phyloP scores from a whole-genome alignment of 495 filamentous ascomycete species.

The Pyrenopolyporus hunteri region DNA sequence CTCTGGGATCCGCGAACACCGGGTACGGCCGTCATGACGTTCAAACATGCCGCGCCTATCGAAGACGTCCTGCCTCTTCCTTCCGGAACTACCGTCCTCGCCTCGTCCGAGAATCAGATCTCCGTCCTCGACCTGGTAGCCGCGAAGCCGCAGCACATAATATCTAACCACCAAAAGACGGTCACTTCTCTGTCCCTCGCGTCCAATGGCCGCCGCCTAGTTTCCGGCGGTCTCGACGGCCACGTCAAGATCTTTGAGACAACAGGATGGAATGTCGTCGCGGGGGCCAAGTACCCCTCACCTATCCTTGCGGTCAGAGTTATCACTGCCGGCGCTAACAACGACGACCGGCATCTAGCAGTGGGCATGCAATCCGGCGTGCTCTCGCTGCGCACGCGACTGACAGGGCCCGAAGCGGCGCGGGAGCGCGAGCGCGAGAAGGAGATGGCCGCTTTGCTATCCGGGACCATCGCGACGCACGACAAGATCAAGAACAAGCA shows the following conservation, averaged over 20 bases:
- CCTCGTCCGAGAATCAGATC: slow-evolving; percentile 84
- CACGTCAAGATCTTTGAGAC: slow-evolving; percentile 97
- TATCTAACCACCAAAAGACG: slow-evolving; percentile 96
- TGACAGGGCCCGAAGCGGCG: slow-evolving; percentile 78
- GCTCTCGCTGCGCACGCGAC: slow-evolving; percentile 82
- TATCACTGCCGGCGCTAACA: slow-evolving; percentile 65
- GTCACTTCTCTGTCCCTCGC: slow-evolving; percentile 83
- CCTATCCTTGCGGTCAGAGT: slow-evolving; percentile 85
- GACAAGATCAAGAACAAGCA: slow-evolving; percentile 70
- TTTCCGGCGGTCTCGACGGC: slow-evolving; percentile 89
- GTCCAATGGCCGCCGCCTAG: slow-evolving; percentile 75
- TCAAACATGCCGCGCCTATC: slow-evolving; percentile 87
- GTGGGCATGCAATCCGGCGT: slow-evolving; percentile 94
- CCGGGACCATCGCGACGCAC: slow-evolving; percentile 73
- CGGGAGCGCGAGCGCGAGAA: slow-evolving; percentile 73
- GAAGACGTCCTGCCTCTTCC: slow-evolving; percentile 86
- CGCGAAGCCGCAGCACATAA: slow-evolving; percentile 80
- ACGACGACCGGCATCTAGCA: slow-evolving; percentile 85
- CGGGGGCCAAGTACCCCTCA: slow-evolving; percentile 87
- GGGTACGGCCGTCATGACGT: slow-evolving; percentile 74
- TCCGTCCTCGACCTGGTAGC: slow-evolving; percentile 94
- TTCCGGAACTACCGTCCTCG: slow-evolving; percentile 83
- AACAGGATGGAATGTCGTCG: slow-evolving; percentile 87
- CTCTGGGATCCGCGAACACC: slow-evolving; percentile 89
- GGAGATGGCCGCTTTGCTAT: slow-evolving; percentile 83